phyloP scores from a whole-genome alignment of 108 stramenopile genomes.

The Hondaea fermentalgiana region DNA sequence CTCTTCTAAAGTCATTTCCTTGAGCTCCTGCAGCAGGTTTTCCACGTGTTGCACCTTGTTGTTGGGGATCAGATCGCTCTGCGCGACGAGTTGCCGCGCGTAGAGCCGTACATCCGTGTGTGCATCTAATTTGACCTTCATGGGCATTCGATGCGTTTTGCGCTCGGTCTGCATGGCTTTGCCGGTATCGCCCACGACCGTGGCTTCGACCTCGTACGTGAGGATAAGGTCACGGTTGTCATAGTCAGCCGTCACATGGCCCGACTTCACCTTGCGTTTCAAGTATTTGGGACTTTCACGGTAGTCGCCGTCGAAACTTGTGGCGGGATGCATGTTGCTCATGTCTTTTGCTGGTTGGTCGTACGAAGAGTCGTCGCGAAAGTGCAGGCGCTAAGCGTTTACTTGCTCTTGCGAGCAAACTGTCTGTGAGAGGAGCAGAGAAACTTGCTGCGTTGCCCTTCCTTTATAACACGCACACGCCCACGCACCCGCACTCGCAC shows the following conservation, averaged over 20 bases:
- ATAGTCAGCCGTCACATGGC: not conserved
- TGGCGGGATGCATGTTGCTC: not conserved
- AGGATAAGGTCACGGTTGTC: not conserved
- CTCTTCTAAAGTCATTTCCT: not conserved
- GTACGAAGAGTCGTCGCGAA: too few relatives aligned
- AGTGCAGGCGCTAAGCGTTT: too few relatives aligned
- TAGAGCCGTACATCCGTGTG: not conserved
- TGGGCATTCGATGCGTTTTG: not conserved
- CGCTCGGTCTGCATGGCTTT: slow-evolving; percentile 15
- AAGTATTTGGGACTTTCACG: not conserved
- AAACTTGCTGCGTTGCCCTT: too few relatives aligned
- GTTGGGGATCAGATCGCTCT: not conserved
- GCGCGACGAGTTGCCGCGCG: not conserved
- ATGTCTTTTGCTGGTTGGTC: not conserved
- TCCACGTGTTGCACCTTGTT: not conserved
- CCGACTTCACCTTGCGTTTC: not conserved
- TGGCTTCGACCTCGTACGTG: not conserved
- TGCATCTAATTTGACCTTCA: not conserved
- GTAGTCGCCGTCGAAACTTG: not conserved
- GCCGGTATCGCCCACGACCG: not conserved
- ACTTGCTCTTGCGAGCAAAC: too few relatives aligned
- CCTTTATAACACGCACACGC: too few relatives aligned
- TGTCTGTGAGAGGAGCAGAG: too few relatives aligned
- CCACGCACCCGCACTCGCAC: too few relatives aligned
- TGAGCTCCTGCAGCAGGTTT: not conserved